Base-by-base conservation (phyloP, 768 basidiomycete genomes). In the Wakefieldia striispora region DNA sequence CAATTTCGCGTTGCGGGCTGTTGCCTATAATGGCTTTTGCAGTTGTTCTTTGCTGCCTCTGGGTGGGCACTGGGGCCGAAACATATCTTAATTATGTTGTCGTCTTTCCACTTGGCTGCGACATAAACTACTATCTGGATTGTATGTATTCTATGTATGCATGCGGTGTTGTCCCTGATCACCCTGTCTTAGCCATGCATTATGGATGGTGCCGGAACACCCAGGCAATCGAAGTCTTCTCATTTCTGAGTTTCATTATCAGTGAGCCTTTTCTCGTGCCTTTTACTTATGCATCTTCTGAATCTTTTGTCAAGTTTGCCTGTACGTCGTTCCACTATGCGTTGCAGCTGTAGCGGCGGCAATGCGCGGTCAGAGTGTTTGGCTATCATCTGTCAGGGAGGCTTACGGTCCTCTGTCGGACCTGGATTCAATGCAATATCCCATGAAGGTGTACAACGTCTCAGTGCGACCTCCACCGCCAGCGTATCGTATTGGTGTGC, bases 41-140 rank as follows among this genome's bases (percentile, higher is more conserved):
- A 71, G 71, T 48, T 19, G 6, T 68, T 40, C 63, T 77, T 21
- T 69, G 64, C 59, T 44, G 74, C 35, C 55, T 76, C 27, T 77
- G 70, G 75, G 64, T 76, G 21, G 67, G 72, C 14, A 57, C 64
- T 23, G 75, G 56, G 4, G 68, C 61, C 4, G 54, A 66, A 33
- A 46, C 72, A 2, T 63, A 60, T 13, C 10, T 45, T n/a, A 7
- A 24, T 3, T 43, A 6, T 5, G 14, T 8, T 11, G 6, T 45
- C n/a, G 35, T 10, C 35, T 61, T 58, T 45, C 45, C 53, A 7
- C 27, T 24, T 12, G 58, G 54, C 5, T 51, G 63, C 33, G 10
- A 29, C 33, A 33, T 33, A 14, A 33, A 33, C 16, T 33, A 33
- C 33, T 55, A 51, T 24, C 8, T 8, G 16, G 24, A 45, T 12